Percentiles rank a stretch among this genome's conserved stretches.
These are phyloP conservation scores for Podaxis sp. DNA, from an alignment of 768 basidiomycete genomes.

Conservation along the genomic window DNA sequence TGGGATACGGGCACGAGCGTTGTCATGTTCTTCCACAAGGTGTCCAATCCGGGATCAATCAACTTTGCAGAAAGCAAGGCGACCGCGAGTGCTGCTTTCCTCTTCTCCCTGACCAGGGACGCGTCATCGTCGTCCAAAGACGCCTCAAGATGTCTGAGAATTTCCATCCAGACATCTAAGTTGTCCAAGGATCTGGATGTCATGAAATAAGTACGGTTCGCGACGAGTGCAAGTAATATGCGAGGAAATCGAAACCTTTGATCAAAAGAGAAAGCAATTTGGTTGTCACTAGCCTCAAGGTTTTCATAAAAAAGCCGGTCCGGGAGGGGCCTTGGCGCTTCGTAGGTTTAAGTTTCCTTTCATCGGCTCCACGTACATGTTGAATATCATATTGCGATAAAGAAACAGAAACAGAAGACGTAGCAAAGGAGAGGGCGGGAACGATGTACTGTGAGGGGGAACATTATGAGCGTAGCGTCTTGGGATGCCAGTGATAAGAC, in stretches of 20 bases:
- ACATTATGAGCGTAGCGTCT: background rate
- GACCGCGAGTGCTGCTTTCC: background rate
- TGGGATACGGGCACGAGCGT: background rate
- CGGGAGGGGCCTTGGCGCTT: too few species aligned
- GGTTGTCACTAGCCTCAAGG: too few species aligned
- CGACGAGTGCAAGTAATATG: too few species aligned
- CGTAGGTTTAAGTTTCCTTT: background rate
- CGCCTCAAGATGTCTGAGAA: background rate
- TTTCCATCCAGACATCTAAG: background rate
- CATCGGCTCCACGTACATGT: background rate
- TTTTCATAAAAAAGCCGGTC: too few species aligned
- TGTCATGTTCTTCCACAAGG: background rate
- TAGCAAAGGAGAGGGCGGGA: background rate
- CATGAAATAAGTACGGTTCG: background rate
- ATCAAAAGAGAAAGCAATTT: too few species aligned
- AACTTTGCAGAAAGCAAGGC: background rate
- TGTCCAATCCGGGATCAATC: background rate
- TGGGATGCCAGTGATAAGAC: constrained; percentile 4
- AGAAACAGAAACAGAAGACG: background rate
- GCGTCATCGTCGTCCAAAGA: background rate
- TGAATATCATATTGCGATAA: background rate
- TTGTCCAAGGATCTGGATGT: background rate
- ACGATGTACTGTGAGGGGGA: background rate
- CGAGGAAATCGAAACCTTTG: too few species aligned
- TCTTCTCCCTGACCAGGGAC: background rate